Conservation (phyloP, 2,329 filamentous ascomycete species). For the Cercospora beticola region DNA sequence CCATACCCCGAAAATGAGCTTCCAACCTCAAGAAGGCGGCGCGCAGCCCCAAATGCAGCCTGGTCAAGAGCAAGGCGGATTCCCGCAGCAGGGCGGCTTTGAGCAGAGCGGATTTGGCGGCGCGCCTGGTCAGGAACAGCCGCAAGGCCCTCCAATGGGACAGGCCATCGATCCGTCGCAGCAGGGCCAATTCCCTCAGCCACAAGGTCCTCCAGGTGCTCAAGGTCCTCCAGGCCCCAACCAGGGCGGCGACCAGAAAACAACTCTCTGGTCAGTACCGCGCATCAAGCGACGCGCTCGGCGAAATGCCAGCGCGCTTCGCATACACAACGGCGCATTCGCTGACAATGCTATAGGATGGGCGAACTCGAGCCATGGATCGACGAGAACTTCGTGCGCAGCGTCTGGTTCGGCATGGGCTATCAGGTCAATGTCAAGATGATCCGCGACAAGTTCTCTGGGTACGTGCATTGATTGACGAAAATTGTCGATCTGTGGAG, state of each 20-base stretch:
- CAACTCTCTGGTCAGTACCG: slow-evolving; percentile 52
- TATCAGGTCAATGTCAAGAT: slow-evolving; percentile 99
- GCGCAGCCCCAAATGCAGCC: slow-evolving; percentile 55
- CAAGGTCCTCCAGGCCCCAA: slow-evolving; percentile 39
- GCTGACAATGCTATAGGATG: slow-evolving; percentile 67
- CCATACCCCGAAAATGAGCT: slow-evolving; percentile 56
- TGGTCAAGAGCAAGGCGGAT: slow-evolving; percentile 35
- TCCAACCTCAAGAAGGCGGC: slow-evolving; percentile 64
- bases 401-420: slow-evolving; percentile 87
- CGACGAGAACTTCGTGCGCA: slow-evolving; percentile 97
- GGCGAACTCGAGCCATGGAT: slow-evolving; percentile 99
- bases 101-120: slow-evolving; percentile 49
- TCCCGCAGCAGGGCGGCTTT: slow-evolving; percentile 25
- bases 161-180: slow-evolving; percentile 58
- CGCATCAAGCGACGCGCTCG: background rate
- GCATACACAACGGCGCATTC: background rate
- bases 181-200: slow-evolving; percentile 42
- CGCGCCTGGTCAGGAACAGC: slow-evolving; percentile 50
- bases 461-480: slow-evolving; percentile 54
- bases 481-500: slow-evolving; percentile 5
- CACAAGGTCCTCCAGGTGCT: slow-evolving; percentile 45
- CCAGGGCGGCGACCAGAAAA: slow-evolving; percentile 49
- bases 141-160: slow-evolving; percentile 53
- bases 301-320: background rate
- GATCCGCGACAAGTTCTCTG: slow-evolving; percentile 98